phyloP scores from a whole-genome alignment of 306 rosid genomes.

The Biancaea sappan region DNA sequence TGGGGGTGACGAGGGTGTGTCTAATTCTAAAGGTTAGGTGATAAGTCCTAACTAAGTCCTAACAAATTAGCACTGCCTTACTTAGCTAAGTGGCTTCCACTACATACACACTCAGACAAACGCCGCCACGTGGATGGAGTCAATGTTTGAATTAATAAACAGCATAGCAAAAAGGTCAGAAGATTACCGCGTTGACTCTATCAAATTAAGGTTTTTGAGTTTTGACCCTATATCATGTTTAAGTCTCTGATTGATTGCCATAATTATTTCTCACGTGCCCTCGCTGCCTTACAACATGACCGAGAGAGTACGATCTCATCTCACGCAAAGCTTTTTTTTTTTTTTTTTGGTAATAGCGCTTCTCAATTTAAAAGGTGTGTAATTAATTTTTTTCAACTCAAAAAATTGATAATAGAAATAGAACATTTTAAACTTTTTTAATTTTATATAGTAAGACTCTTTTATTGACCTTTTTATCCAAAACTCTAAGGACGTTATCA shows the following conservation, averaged over 20 bases:
- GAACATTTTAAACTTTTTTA: too few species aligned
- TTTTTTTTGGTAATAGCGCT: too few species aligned
- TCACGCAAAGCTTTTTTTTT: neutral
- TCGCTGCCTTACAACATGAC: neutral
- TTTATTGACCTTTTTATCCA: too few species aligned
- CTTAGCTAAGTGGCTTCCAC: conserved; percentile 31
- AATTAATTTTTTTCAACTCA: too few species aligned
- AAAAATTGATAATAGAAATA: too few species aligned
- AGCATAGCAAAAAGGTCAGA: too few species aligned
- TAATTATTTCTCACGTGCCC: neutral
- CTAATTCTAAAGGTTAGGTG: neutral
- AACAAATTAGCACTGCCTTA: too few species aligned
- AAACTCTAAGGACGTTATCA: too few species aligned
- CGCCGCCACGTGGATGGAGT: neutral
- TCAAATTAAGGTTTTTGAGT: neutral
- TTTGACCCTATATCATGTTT: neutral
- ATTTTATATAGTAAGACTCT: too few species aligned
- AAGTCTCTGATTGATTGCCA: neutral
- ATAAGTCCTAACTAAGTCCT: neutral
- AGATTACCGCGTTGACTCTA: conserved; percentile 1
- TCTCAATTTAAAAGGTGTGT: too few species aligned
- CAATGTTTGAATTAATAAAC: neutral
- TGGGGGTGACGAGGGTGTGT: too few species aligned
- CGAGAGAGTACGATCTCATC: neutral
- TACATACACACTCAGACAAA: neutral